Evolutionary conservation across 2,329 filamentous ascomycete species (phyloP), one percentile per base, ranked within the genome.

Genomic region (Microsporum canis): DNA sequence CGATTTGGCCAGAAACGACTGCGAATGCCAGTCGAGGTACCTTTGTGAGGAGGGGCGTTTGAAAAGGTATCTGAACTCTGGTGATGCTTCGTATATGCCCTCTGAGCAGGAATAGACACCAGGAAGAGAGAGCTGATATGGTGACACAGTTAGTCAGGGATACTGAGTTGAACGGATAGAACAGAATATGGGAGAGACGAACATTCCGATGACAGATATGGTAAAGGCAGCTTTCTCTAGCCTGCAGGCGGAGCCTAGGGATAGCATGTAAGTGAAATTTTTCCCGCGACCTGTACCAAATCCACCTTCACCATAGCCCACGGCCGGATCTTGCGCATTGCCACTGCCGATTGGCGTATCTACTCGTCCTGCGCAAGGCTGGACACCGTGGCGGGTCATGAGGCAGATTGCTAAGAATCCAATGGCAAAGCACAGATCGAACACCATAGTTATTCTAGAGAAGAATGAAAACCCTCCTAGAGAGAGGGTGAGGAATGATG

Each of bases 361-460:
- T 62, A 91, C 80, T 14, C 76, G 76, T 56, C 84, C 84, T 12
- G 75, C 79, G 77, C 91, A 96, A 57, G 76, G 81, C 63, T 80
- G 74, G 0, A 84, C 83, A 41, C 91, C 91, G 61, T 82, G 75
- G 41, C 87, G 82, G 63, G 88, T 91, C 64, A 89, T 80, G 57
- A 86, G 78, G 0, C 91, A 89, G 63, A 96, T 83, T 70, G 91
- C 95, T 70, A 95, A 83, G 78, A 94, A 94, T 62, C 80, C 84
- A 45, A 82, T 89, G 59, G 84, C 76, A 73, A 96, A 95, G 68
- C 82, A 82, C 59, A 94, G 68, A 69, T 96, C 89, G 56, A 96
- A 78, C 29, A 91, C 63, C 64, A 95, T 83, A 65, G 83, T 88
- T 60, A 94, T 65, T 69, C 86, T 80, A 2, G 88, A 88, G 63